phyloP scores from a whole-genome alignment of 441 rosid genomes.

The Populus hybrid region DNA sequence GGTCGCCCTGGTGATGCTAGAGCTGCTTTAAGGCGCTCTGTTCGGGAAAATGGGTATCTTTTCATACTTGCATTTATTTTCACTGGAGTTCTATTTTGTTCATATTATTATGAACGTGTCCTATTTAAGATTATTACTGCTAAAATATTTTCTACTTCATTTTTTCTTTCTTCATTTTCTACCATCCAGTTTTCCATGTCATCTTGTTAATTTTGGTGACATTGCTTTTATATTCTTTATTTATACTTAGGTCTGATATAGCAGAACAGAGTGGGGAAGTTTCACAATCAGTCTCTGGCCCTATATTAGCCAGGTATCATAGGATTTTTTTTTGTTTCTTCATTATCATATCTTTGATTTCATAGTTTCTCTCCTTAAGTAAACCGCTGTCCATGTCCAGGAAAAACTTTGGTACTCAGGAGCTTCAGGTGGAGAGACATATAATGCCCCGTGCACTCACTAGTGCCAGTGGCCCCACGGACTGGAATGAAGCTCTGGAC shows the following conservation, averaged over 20 bases:
- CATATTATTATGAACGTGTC: not conserved
- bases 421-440: constrained; percentile 70
- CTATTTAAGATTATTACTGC: not conserved
- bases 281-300: constrained; percentile 58
- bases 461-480: constrained; percentile 67
- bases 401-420: constrained; percentile 60
- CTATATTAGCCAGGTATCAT: constrained; percentile 55
- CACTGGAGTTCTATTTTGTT: not conserved
- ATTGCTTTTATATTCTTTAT: not conserved
- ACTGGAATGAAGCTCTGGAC: constrained; percentile 98
- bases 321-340: not conserved
- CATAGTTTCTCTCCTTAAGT: not conserved
- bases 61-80: constrained; percentile 2
- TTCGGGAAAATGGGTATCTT: constrained; percentile 75
- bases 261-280: constrained; percentile 97
- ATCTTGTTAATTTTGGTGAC: too few relatives aligned
- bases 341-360: not conserved
- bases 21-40: constrained; percentile 92
- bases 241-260: constrained; percentile 63
- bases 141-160: too few relatives aligned
- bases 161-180: not conserved
- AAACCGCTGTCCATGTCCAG: constrained; percentile 34
- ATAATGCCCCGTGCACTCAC: constrained; percentile 46
- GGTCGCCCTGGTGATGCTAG: constrained; percentile 99
- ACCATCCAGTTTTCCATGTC: not conserved